These are phyloP conservation scores for Talaromyces sp. DNA, from an alignment of 2,329 filamentous ascomycete genomes.

Conservation along the genomic window DNA sequence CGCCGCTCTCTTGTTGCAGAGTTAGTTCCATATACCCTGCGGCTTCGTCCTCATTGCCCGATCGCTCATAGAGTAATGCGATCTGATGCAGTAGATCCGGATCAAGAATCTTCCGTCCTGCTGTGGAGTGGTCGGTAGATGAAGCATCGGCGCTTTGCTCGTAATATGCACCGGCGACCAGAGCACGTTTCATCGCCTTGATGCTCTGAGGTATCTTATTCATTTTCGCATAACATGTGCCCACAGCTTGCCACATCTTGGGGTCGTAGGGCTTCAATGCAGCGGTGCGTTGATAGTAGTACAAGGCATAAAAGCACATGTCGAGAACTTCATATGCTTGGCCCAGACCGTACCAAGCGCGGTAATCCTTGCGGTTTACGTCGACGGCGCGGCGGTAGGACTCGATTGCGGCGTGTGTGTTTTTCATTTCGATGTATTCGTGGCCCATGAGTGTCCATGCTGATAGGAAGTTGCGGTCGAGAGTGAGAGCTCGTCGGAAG, in stretches of 20 bases:
- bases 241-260: conserved; percentile 98
- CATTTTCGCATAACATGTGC: conserved; percentile 87
- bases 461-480: conserved; percentile 86
- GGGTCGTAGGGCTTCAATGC: conserved; percentile 92
- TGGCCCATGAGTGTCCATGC: conserved; percentile 99
- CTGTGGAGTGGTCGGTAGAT: conserved; percentile 37
- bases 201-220: conserved; percentile 84
- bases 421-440: conserved; percentile 97
- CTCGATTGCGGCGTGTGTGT: conserved; percentile 96
- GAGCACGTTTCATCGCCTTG: conserved; percentile 86
- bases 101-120: conserved; percentile 69
- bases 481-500: conserved; percentile 84
- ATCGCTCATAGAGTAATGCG: conserved; percentile 78
- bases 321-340: conserved; percentile 97
- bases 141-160: conserved; percentile 53
- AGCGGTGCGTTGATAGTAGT: conserved; percentile 96
- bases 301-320: conserved; percentile 95
- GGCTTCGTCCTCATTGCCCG: conserved; percentile 74
- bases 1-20: conserved; percentile 84
- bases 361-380: conserved; percentile 91
- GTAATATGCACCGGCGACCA: conserved; percentile 84
- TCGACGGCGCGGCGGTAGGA: conserved; percentile 94
- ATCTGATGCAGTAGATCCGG: conserved; percentile 90
- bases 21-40: conserved; percentile 95
- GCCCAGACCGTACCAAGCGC: conserved; percentile 95